Evolutionary conservation across 495 filamentous ascomycete genomes (phyloP).

Genomic region (Xylaria cubensis): DNA sequence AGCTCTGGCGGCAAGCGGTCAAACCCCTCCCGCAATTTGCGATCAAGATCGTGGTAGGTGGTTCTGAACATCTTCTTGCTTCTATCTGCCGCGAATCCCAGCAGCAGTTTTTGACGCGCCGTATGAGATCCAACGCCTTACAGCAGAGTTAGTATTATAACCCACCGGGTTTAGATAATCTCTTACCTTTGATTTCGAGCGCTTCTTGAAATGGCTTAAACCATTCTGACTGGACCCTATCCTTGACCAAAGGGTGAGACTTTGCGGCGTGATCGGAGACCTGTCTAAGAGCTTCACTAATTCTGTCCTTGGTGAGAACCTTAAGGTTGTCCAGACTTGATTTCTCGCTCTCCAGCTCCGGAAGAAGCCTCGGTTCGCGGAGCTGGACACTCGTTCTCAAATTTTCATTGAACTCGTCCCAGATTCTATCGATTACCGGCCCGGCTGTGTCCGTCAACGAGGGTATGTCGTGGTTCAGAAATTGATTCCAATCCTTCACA

Average conservation of each 20-base stretch:
- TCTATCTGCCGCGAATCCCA: neutral
- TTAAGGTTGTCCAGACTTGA: neutral
- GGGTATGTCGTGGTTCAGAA: constrained; percentile 15
- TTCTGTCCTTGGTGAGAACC: neutral
- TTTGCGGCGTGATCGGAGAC: neutral
- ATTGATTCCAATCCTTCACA: constrained; percentile 20
- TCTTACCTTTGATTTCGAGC: constrained; percentile 12
- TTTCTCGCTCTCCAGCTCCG: constrained; percentile 1
- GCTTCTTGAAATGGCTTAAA: neutral
- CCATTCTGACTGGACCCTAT: neutral
- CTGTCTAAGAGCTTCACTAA: neutral
- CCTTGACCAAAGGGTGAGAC: neutral
- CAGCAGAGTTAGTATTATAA: neutral
- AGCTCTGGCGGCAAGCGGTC: neutral
- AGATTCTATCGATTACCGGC: constrained; percentile 20
- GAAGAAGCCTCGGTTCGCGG: constrained; percentile 4
- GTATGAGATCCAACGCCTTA: neutral
- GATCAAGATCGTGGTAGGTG: neutral
- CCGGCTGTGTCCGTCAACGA: neutral
- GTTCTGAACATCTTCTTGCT: neutral
- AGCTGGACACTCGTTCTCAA: neutral
- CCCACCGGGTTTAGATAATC: neutral
- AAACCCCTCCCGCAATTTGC: neutral
- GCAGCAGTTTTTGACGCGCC: neutral
- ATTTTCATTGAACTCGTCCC: constrained; percentile 13